Base-by-base conservation (phyloP, 2,329 filamentous ascomycete genomes). In the Ceratocystiopsis brevicomis region DNA sequence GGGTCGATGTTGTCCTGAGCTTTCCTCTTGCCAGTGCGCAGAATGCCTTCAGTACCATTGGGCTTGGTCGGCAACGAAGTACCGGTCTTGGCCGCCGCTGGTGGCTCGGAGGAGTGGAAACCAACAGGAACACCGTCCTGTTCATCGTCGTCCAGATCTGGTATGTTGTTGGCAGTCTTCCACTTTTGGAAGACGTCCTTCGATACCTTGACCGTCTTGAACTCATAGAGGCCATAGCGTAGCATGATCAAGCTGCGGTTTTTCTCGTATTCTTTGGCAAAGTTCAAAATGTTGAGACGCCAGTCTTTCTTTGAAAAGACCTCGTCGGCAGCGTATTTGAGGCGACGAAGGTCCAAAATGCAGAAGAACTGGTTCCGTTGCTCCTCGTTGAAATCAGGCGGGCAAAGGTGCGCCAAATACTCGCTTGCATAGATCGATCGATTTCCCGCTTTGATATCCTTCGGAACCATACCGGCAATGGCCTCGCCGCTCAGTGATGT, bases 211-310 rank as follows among this genome's bases (percentile, higher is more conserved):
- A 75, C 66, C 16, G 69, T 75, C 58, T 75, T 73, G 58, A 76
- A 76, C 51, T 75, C 68, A 52, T 76, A 76, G 2, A 76, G 63
- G 2, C 71, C 72, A 48, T 76, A 76, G 40, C 71, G 69, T 44
- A 76, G 53, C 57, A 76, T 66, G 45, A 76, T 75, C 38, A 76
- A 59, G 50, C 70, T 72, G 40, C 72, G 64, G 53, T 71, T 76
- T 61, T 76, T 76, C 54, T 76, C 72, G 47, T 73, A 76, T 54
- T 76, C 72, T 54, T 75, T 76, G 36, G 72, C 71, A 45, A 76
- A 76, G 54, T 75, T 76, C 49, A 70, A 55, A 16, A 76, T 66
- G 49, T 76, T 76, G 43, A 76, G 56, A 56, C 72, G 73, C 72
- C 72, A 76, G 49, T 73, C 71, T 54, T 76, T 76, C 53, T 66